Evolutionary conservation across 345 rosid genomes (phyloP), one percentile per base, ranked within the genome.

Genomic region (Bruguiera sexangula): DNA sequence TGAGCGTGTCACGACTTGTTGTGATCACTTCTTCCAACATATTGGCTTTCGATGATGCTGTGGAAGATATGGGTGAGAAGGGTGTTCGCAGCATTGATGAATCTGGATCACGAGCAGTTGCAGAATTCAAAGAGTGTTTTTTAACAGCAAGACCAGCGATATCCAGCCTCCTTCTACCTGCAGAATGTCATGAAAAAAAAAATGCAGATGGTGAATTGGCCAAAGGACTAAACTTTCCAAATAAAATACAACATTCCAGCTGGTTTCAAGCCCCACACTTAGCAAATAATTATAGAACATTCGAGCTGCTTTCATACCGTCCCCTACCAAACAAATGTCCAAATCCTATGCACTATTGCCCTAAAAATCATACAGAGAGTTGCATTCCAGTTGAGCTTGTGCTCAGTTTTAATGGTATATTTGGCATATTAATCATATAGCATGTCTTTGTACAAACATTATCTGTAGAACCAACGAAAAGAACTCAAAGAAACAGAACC

Each of bases 11-110:
- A 75, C 70, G 68, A 5, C 60, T 70, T 65, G 67, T 78, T 52
- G 64, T 54, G 46, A 46, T 62, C 18, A 37, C 27, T 50, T 79
- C 85, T 62, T 85, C 83, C 58, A 75, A 13, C 61, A 68, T 52
- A 67, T 78, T 85, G 58, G 60, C 4, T 9, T 85, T 89, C 48
- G 84, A 83, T 69, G 91, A 77, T 39, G 79, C 75, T 8, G 79
- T 73, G 15, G 89, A 76, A 29, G 96, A 77, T 66, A 96, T 80
- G 6, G 97, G 93, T 0, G 94, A 87, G 89, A 96, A 96, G 2
- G 99, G 98, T 75, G 87, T 85, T 73, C 97, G 85, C 66, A 84
- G 74, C 80, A 84, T 69, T 46, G 92, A 88, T 48, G 99, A 80
- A 71, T 86, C 91, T 20, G 83, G 82, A 73, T 83, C 86, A 27